Evolutionary conservation across 106 monocot species (phyloP), one percentile per base, ranked within the genome.

Genomic region (Dioscorea dumetorum): DNA sequence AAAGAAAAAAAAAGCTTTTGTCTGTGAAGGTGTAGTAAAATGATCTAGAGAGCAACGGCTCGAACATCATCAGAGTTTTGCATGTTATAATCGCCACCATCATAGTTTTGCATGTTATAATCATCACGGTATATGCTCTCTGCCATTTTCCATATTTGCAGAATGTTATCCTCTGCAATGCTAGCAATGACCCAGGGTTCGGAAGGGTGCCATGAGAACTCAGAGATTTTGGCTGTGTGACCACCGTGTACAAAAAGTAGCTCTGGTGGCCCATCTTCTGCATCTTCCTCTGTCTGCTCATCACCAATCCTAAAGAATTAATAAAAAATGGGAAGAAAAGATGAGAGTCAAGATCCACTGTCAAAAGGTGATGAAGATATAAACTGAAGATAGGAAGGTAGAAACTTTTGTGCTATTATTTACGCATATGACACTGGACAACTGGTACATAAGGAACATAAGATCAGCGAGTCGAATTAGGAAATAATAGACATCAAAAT

Each of bases 191-290:
- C 82, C 95, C 86, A 89, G 48, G 89, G 81, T 73, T 84, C 76
- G 17, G 28, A 67, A 11, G 80, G 80, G 72, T 75, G 91, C 95
- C 95, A 97, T 34, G 95, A 91, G 61, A 97, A 88, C 72, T 97
- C 95, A 0, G 95, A 89, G 34, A 97, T 91, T 64, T 87, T 86
- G 33, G 71, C 80, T 6, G 88, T 97, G 81, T 97, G 95, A 19
- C 95, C 95, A 14, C 91, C 88, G 62, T 97, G 95, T 12, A 68
- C 77, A 62, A 97, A 97, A 23, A 97, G 79, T 49, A 97, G 86
- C 74, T 97, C 95, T 2, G 95, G 95, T 48, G 95, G 95, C 11
- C 95, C 95, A 74, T 97, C 95, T 17, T 89, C 82, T 10, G 91
- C 88, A 72, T 97, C 95, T 56, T 89, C 95, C 75, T 75, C 78